Base-by-base conservation (phyloP, 1,284 basidiomycete genomes). In the Heliocybe sulcata region DNA sequence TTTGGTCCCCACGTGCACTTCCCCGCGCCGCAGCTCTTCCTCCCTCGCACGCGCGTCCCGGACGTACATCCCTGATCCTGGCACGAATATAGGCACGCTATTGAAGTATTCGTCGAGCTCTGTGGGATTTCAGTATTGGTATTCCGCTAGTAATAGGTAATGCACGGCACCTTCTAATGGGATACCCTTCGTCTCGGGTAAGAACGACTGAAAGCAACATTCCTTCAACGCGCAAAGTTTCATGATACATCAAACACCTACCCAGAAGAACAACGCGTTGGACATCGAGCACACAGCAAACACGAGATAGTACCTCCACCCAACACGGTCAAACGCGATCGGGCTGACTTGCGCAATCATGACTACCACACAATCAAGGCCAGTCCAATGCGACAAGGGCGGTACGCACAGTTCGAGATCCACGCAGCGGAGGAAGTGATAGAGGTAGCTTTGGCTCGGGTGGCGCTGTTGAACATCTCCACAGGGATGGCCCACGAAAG, bases 231-330 rank as follows among this genome's bases (percentile, higher is more conserved):
- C 6, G 3, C n/a, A n/a, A 51, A 4, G 10, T 23, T n/a, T 23
- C 20, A 29, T 23, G 20, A 51, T n/a, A 29, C 20, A 11, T 52
- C 51, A 1, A 26, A 42, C 12, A 26, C 66, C 4, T 56, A 69
- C 69, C 76, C 77, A 84, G 61, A 84, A 77, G 58, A 78, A 79
- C 3, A 83, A 60, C 0, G 82, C 81, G 61, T 85, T 85, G 12
- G 81, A 80, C 66, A 82, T 79, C 9, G 77, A 73, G 61, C 80
- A 81, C 53, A 86, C 76, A 1, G 81, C 81, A 57, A 85, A 85
- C 20, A 84, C 77, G 45, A 85, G 70, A 65, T 75, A 76, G 64
- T 72, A 77, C 67, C 69, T 73, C 74, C 75, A 77, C 4, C 73
- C 79, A 53, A 80, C 73, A 35, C 71, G 69, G 53, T 64, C 70